Conservation (phyloP, 139 green algal genomes). For the Chlamydomonas sp. region DNA sequence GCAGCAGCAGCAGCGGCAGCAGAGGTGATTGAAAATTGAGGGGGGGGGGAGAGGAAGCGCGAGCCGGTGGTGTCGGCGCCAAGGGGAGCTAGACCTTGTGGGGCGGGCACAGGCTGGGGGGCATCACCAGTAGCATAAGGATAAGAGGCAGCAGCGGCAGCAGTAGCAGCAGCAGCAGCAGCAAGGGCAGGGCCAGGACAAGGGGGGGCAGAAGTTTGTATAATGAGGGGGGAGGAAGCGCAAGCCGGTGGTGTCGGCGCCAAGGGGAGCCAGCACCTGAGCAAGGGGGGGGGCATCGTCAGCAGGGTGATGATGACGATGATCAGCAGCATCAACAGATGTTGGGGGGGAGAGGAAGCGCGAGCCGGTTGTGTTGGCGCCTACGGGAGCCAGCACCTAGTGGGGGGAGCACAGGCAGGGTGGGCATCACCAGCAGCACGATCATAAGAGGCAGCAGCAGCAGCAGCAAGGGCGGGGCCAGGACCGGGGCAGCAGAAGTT, state of each 20-base stretch:
- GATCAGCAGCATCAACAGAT: not conserved
- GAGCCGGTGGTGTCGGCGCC: slow-evolving; percentile 78
- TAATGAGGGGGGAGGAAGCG: slow-evolving; percentile 90
- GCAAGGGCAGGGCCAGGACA: no score
- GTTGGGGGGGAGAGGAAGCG: no score
- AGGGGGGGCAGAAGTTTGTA: no score
- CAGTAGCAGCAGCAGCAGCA: no score
- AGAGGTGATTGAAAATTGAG: no score
- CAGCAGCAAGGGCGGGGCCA: no score
- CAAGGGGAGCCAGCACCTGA: slow-evolving; percentile 81
- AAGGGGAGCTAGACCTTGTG: slow-evolving; percentile 75
- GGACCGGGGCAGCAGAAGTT: no score
- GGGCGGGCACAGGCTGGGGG: not conserved
- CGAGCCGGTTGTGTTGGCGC: slow-evolving; percentile 74
- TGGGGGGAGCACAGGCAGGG: no score
- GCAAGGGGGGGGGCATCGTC: not conserved
- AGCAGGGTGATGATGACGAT: not conserved
- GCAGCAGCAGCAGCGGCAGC: no score
- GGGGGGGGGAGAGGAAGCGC: slow-evolving; percentile 84
- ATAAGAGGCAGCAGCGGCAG: not conserved
- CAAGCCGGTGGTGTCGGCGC: slow-evolving; percentile 75
- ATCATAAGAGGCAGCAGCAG: no score
- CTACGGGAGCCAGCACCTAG: slow-evolving; percentile 82
- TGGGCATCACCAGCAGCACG: no score
- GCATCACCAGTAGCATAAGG: no score